These are phyloP conservation scores for Paramecium biaurelia DNA, from an alignment of 73 alveolate species.

Conservation along the genomic window DNA sequence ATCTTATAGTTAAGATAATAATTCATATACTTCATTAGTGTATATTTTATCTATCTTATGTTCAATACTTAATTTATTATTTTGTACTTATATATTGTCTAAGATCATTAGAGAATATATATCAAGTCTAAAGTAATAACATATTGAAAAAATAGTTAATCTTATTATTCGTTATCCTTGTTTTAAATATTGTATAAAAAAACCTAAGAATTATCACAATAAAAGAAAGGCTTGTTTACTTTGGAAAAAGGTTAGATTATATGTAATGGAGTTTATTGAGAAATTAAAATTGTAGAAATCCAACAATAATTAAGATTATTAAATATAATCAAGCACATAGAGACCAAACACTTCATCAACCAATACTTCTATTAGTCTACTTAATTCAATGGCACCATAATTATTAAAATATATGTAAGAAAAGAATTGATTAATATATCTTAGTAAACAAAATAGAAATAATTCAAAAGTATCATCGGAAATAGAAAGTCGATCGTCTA, in stretches of 20 bases:
- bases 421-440: background rate
- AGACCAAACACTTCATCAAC: slow-evolving; percentile 6
- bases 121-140: background rate
- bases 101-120: background rate
- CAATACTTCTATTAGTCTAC: background rate
- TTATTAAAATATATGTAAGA: background rate
- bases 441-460: background rate
- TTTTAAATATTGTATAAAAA: background rate
- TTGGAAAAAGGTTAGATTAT: background rate
- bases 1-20: background rate
- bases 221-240: background rate
- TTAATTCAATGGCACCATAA: slow-evolving; percentile 9
- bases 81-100: background rate
- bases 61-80: background rate
- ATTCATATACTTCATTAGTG: background rate
- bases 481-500: background rate
- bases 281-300: background rate
- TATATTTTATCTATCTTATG: background rate
- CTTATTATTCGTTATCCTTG: background rate
- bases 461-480: background rate
- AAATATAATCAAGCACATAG: background rate
- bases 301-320: background rate
- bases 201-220: background rate
- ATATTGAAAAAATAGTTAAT: background rate
- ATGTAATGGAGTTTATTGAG: background rate